A percentile compares a stretch with the other conserved stretches of the same genome.
phyloP scores from a whole-genome alignment of 305 asterid species.

The Andrographis paniculata region DNA sequence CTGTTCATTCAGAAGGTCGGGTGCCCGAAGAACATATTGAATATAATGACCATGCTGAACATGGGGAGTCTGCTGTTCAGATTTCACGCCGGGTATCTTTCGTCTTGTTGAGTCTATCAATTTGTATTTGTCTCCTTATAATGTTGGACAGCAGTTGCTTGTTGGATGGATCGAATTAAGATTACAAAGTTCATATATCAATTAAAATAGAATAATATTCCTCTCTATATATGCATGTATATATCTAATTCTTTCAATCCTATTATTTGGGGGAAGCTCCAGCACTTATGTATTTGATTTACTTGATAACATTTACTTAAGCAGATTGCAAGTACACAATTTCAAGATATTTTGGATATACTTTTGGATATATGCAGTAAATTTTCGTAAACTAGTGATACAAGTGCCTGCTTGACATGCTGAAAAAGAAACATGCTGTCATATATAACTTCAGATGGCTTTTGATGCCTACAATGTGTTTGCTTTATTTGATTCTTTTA shows the following conservation, averaged over 20 bases:
- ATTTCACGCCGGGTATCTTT: slow-evolving; percentile 66
- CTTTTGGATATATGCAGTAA: not conserved
- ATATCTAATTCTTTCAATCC: not conserved
- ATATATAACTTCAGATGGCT: not conserved
- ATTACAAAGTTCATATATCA: slow-evolving; percentile 10
- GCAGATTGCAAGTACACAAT: slow-evolving; percentile 11
- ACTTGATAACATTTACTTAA: slow-evolving; percentile 4
- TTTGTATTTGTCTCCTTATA: not conserved
- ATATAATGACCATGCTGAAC: slow-evolving; percentile 44
- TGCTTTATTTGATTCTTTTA: slow-evolving; percentile 10
- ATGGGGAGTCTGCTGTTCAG: slow-evolving; percentile 45
- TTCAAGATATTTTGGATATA: too few species aligned
- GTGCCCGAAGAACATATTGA: slow-evolving; percentile 37
- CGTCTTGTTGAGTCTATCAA: slow-evolving; percentile 12
- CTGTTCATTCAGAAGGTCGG: slow-evolving; percentile 57
- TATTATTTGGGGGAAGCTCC: not conserved
- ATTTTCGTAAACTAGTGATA: not conserved
- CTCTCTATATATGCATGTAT: too few species aligned
- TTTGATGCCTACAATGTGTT: slow-evolving; percentile 10
- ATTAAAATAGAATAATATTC: too few species aligned
- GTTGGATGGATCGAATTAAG: not conserved
- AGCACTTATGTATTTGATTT: slow-evolving; percentile 1
- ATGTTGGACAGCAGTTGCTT: not conserved
- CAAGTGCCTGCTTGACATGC: slow-evolving; percentile 5
- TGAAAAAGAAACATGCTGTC: not conserved